Evolutionary conservation across 2,329 filamentous ascomycete species (phyloP).

Genomic region (Fusarium succisae): DNA sequence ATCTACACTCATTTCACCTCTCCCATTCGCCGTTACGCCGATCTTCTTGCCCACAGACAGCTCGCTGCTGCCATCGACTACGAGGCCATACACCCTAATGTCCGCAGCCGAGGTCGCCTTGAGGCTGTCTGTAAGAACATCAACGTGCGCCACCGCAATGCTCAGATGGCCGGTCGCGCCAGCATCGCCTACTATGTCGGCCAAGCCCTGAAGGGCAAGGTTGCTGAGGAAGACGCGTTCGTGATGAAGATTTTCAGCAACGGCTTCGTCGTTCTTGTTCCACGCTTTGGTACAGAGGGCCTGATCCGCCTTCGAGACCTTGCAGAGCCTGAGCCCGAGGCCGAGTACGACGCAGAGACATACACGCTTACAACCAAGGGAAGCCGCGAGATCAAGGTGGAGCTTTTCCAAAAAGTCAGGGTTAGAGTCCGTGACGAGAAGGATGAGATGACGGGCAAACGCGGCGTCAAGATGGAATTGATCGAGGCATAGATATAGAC

Average conservation of each 20-base stretch:
- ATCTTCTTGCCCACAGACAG: constrained; percentile 92
- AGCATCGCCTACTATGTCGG: constrained; percentile 98
- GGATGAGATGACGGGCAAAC: constrained; percentile 95
- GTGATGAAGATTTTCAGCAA: constrained; percentile 98
- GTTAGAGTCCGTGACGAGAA: constrained; percentile 92
- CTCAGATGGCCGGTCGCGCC: constrained; percentile 92
- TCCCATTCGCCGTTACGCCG: constrained; percentile 96
- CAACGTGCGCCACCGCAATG: constrained; percentile 96
- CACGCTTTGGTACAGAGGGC: constrained; percentile 93
- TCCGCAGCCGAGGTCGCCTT: constrained; percentile 84
- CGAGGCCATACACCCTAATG: constrained; percentile 81
- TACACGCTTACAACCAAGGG: constrained; percentile 76
- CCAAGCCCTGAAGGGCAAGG: constrained; percentile 84
- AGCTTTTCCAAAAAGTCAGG: constrained; percentile 90
- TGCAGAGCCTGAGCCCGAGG: constrained; percentile 79
- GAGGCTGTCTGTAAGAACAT: constrained; percentile 98
- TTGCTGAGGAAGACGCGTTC: constrained; percentile 87
- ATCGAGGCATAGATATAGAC: constrained; percentile 48
- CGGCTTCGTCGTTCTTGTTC: constrained; percentile 95
- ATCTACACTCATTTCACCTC: constrained; percentile 99
- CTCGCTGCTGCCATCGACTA: constrained; percentile 96
- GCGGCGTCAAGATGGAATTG: constrained; percentile 82
- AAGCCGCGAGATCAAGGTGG: constrained; percentile 68
- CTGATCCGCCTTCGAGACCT: constrained; percentile 88
- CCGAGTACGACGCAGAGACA: constrained; percentile 84